phyloP scores from a whole-genome alignment of 768 basidiomycete genomes.

The Hygrophorus russula region DNA sequence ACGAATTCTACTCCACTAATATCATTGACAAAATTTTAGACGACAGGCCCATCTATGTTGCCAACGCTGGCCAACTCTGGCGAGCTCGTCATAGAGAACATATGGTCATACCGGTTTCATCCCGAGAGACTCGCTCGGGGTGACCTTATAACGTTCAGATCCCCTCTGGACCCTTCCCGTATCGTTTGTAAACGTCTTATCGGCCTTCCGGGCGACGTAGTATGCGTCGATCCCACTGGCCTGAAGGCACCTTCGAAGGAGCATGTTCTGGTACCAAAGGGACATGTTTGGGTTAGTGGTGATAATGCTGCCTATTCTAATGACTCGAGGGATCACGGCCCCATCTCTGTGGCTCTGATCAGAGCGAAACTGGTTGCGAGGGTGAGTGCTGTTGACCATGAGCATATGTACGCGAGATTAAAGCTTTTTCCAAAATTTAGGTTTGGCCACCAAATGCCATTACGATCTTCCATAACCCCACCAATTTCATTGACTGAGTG shows the following conservation, averaged over 20 bases:
- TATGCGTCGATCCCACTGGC: constrained; percentile 85
- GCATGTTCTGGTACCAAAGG: constrained; percentile 70
- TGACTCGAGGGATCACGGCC: constrained; percentile 91
- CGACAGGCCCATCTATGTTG: constrained; percentile 70
- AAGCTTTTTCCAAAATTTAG: constrained; percentile 16
- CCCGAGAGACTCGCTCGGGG: constrained; percentile 51
- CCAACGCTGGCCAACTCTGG: constrained; percentile 54
- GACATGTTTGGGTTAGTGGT: constrained; percentile 85
- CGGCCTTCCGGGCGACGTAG: constrained; percentile 79
- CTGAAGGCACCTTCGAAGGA: constrained; percentile 48
- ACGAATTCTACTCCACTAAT: background rate
- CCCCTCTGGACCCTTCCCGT: constrained; percentile 55
- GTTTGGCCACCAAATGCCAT: constrained; percentile 30
- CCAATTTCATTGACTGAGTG: constrained; percentile 25
- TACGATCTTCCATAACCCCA: constrained; percentile 31
- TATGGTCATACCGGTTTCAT: constrained; percentile 39
- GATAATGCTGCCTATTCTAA: constrained; percentile 78
- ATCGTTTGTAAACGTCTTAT: constrained; percentile 83
- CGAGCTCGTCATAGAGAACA: constrained; percentile 56
- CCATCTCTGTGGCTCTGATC: constrained; percentile 75
- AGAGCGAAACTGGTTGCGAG: constrained; percentile 53
- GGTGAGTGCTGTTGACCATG: constrained; percentile 26
- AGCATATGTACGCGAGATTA: background rate
- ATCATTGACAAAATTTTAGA: constrained; percentile 26
- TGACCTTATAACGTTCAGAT: constrained; percentile 63